A percentile compares a stretch with the other conserved stretches of the same genome.
Evolutionary conservation across 148 eudicot species (phyloP).

Genomic region (Cornus kousa): DNA sequence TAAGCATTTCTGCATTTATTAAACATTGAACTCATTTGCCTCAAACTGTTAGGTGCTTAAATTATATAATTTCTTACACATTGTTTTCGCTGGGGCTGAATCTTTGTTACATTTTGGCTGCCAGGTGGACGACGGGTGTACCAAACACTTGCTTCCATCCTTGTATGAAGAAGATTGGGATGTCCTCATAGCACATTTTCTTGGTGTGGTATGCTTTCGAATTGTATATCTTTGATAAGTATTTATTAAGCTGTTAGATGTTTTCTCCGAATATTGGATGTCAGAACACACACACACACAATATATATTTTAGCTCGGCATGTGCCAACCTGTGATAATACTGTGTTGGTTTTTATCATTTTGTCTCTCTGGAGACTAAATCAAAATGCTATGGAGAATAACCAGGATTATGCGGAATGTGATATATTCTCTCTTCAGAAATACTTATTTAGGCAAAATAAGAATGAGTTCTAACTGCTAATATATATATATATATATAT

Average conservation of each 20-base stretch:
- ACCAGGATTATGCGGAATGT: neutral
- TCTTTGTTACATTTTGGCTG: slow-evolving; percentile 7
- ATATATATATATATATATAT: too few species aligned
- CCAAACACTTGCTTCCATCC: slow-evolving; percentile 70
- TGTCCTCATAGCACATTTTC: slow-evolving; percentile 96
- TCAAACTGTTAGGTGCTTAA: neutral
- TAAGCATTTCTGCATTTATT: too few species aligned
- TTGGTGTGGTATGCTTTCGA: slow-evolving; percentile 78
- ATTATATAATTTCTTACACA: neutral
- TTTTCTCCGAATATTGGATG: neutral
- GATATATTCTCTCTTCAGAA: neutral
- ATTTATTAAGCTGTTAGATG: slow-evolving; percentile 1
- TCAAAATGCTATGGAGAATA: neutral
- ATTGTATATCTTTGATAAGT: neutral
- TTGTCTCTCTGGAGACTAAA: neutral
- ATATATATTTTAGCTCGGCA: neutral
- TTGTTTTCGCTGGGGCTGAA: neutral
- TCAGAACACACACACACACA: neutral
- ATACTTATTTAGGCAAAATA: neutral
- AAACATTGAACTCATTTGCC: neutral
- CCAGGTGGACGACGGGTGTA: slow-evolving; percentile 94
- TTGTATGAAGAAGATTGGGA: slow-evolving; percentile 79
- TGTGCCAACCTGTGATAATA: neutral
- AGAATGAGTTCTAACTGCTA: neutral
- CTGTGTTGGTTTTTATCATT: neutral